Conservation (phyloP, 352 stramenopile genomes). For the Phytophthora europaea region DNA sequence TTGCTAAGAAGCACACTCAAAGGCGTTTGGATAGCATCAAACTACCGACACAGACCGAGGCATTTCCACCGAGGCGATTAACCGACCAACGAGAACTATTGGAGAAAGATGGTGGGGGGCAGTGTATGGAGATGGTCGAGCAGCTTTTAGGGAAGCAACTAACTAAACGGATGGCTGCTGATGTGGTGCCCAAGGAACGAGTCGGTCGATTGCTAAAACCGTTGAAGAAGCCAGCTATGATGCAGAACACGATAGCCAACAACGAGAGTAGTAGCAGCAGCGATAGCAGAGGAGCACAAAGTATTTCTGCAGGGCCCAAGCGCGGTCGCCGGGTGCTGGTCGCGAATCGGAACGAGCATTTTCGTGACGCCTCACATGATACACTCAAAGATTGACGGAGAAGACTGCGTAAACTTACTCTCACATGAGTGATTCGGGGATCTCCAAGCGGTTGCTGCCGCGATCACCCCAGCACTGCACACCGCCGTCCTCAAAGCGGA, state of each 20-base stretch:
- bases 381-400: slow-evolving; percentile 2
- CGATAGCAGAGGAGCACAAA: not conserved
- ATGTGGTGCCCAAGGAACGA: slow-evolving; percentile 55
- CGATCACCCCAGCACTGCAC: slow-evolving; percentile 79
- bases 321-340: slow-evolving; percentile 49
- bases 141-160: slow-evolving; percentile 37
- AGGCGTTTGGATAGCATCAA: slow-evolving; percentile 64
- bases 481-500: slow-evolving; percentile 68
- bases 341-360: slow-evolving; percentile 49
- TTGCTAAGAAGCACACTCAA: slow-evolving; percentile 65
- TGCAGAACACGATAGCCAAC: slow-evolving; percentile 23
- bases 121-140: slow-evolving; percentile 34
- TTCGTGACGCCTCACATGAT: slow-evolving; percentile 41
- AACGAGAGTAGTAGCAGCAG: not conserved
- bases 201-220: slow-evolving; percentile 58
- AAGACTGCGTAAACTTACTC: not conserved
- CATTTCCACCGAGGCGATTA: slow-evolving; percentile 46
- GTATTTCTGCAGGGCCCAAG: slow-evolving; percentile 1
- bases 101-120: slow-evolving; percentile 23
- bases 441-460: slow-evolving; percentile 49
- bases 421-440: slow-evolving; percentile 47
- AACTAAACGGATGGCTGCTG: slow-evolving; percentile 27
- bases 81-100: slow-evolving; percentile 22
- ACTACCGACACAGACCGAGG: slow-evolving; percentile 46
- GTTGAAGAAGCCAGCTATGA: slow-evolving; percentile 59